A percentile compares a stretch with the other conserved stretches of the same genome.
These are phyloP conservation scores for Chiua virens DNA, from an alignment of 768 basidiomycete genomes.

Conservation along the genomic window DNA sequence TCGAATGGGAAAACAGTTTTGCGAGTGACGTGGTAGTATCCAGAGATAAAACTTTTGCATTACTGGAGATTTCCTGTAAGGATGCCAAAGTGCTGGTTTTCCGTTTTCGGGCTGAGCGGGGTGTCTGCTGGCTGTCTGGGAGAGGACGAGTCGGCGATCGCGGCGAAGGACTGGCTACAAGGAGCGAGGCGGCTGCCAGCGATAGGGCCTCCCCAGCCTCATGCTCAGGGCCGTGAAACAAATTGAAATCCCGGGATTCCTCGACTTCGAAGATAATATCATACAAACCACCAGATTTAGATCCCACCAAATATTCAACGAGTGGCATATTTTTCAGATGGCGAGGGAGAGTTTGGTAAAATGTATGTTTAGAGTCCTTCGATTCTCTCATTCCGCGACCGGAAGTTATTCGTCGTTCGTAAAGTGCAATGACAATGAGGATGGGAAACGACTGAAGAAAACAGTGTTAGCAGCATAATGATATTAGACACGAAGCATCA, in stretches of 20 bases:
- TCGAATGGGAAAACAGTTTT: slow-evolving; percentile 27
- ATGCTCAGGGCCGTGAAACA: slow-evolving; percentile 53
- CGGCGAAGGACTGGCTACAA: slow-evolving; percentile 10
- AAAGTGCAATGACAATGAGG: slow-evolving; percentile 70
- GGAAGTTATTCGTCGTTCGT: slow-evolving; percentile 69
- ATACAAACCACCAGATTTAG: slow-evolving; percentile 62
- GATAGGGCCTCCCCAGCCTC: slow-evolving; percentile 28
- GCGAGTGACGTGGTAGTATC: slow-evolving; percentile 29
- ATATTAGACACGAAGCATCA: neutral
- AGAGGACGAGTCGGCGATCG: slow-evolving; percentile 5
- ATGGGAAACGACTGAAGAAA: slow-evolving; percentile 65
- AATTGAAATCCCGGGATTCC: slow-evolving; percentile 42
- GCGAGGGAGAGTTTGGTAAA: slow-evolving; percentile 68
- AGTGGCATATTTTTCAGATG: slow-evolving; percentile 73
- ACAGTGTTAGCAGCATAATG: neutral
- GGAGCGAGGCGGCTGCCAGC: slow-evolving; percentile 4
- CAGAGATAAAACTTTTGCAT: slow-evolving; percentile 28
- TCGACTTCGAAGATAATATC: slow-evolving; percentile 82
- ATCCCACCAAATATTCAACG: slow-evolving; percentile 75
- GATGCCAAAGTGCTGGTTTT: slow-evolving; percentile 29
- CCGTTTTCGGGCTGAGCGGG: slow-evolving; percentile 16
- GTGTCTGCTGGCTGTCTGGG: slow-evolving; percentile 9
- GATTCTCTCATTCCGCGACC: slow-evolving; percentile 52
- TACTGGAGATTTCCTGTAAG: slow-evolving; percentile 30
- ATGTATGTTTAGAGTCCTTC: slow-evolving; percentile 49